phyloP scores from a whole-genome alignment of 106 monocot species.

The Acanthochlamys bracteata region DNA sequence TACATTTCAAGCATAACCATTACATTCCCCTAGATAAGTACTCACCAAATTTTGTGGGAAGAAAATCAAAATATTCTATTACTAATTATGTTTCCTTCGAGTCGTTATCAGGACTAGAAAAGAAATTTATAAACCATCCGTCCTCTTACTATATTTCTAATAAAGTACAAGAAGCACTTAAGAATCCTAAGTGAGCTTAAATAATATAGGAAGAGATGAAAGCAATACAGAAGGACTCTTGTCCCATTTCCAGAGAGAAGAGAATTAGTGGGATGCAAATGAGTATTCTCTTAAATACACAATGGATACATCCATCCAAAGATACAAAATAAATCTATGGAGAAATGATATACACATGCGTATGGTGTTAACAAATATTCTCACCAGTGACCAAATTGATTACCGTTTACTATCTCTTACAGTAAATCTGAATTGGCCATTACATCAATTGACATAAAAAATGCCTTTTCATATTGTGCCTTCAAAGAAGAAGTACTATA shows the following conservation, averaged over 20 bases:
- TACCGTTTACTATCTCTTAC: neutral
- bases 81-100: neutral
- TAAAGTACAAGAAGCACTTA: conserved; percentile 3
- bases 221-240: neutral
- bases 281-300: neutral
- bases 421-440: too few species aligned
- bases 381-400: conserved; percentile 4
- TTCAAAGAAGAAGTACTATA: too few species aligned
- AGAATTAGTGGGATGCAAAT: neutral
- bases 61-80: neutral
- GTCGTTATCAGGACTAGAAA: neutral
- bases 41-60: too few species aligned
- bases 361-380: conserved; percentile 7
- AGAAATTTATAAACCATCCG: neutral
- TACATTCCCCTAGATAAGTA: neutral
- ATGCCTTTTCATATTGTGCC: too few species aligned
- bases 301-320: neutral
- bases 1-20: neutral
- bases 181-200: neutral
- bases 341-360: neutral
- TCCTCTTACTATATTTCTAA: neutral
- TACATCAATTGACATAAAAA: too few species aligned
- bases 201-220: neutral
- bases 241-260: neutral
- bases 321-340: conserved; percentile 3